Evolutionary conservation across 495 filamentous ascomycete genomes (phyloP).

Genomic region (Daldinia concentrica): DNA sequence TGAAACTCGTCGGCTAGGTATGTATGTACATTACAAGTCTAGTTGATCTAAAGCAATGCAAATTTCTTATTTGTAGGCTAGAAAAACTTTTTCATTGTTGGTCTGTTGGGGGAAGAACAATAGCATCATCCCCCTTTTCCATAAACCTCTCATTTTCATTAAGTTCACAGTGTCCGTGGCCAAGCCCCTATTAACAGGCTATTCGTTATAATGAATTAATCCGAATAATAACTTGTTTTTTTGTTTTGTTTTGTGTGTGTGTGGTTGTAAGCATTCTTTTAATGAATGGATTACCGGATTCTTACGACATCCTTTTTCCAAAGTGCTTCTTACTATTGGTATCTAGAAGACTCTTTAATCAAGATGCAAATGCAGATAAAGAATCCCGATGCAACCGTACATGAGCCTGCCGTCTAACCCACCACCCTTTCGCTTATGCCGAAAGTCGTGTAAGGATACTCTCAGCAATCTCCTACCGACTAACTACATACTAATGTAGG

Average conservation of each 20-base stretch:
- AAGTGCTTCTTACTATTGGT: background rate
- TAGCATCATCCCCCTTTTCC: constrained; percentile 10
- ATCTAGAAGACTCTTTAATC: constrained; percentile 5
- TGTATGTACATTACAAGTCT: constrained; percentile 17
- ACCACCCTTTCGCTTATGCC: constrained; percentile 34
- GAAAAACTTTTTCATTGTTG: constrained; percentile 15
- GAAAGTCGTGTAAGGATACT: constrained; percentile 37
- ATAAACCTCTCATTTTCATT: background rate
- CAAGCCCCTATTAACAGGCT: background rate
- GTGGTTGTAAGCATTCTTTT: background rate
- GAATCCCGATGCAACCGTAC: constrained; percentile 36
- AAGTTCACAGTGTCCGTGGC: constrained; percentile 11
- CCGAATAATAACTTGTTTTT: background rate
- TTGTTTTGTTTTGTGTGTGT: background rate
- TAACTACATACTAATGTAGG: constrained; percentile 2
- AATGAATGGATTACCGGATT: constrained; percentile 26
- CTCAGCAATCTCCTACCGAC: constrained; percentile 11
- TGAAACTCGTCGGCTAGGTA: constrained; percentile 23
- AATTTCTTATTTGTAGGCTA: constrained; percentile 26
- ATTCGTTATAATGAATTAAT: background rate
- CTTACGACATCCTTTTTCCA: constrained; percentile 21
- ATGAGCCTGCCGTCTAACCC: constrained; percentile 30
- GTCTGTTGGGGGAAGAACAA: constrained; percentile 31
- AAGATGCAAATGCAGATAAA: constrained; percentile 16
- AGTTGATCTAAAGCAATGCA: constrained; percentile 20